These are phyloP conservation scores for Laetiporus sulphureus DNA, from an alignment of 1,284 basidiomycete species.

Conservation along the genomic window DNA sequence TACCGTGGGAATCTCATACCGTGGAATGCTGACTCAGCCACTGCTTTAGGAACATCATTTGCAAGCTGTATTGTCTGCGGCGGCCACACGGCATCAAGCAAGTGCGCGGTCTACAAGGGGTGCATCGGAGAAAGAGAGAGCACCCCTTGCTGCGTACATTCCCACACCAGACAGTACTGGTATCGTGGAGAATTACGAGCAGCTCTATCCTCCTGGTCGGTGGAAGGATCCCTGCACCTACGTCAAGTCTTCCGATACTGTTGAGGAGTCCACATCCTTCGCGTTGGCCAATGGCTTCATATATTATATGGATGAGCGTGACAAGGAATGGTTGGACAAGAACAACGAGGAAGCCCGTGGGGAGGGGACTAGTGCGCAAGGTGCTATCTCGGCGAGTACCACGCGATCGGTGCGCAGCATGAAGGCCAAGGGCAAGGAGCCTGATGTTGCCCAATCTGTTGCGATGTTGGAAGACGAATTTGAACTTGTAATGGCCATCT, in stretches of 20 bases:
- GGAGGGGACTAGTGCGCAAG: constrained; percentile 75
- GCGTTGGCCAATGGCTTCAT: constrained; percentile 65
- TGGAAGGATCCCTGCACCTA: constrained; percentile 81
- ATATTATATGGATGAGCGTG: constrained; percentile 96
- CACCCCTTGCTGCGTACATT: constrained; percentile 66
- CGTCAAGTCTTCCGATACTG: constrained; percentile 81
- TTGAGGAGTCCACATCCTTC: constrained; percentile 67
- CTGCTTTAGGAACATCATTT: constrained; percentile 81
- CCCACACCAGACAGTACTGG: constrained; percentile 90
- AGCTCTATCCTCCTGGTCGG: constrained; percentile 60
- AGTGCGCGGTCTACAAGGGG: constrained; percentile 35
- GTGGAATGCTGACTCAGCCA: constrained; percentile 60
- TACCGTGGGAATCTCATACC: constrained; percentile 41
- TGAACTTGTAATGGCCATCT: constrained; percentile 91
- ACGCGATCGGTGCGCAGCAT: constrained; percentile 56
- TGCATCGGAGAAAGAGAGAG: constrained; percentile 37
- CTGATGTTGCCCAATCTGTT: constrained; percentile 53
- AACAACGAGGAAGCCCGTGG: constrained; percentile 88
- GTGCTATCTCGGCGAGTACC: constrained; percentile 49
- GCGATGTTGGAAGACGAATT: constrained; percentile 86
- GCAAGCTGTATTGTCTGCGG: constrained; percentile 77
- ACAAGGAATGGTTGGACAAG: constrained; percentile 89
- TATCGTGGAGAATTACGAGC: constrained; percentile 66
- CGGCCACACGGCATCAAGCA: constrained; percentile 51
- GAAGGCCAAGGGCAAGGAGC: constrained; percentile 76